Conservation (phyloP, 768 basidiomycete genomes). For the Termitomyces sp. region DNA sequence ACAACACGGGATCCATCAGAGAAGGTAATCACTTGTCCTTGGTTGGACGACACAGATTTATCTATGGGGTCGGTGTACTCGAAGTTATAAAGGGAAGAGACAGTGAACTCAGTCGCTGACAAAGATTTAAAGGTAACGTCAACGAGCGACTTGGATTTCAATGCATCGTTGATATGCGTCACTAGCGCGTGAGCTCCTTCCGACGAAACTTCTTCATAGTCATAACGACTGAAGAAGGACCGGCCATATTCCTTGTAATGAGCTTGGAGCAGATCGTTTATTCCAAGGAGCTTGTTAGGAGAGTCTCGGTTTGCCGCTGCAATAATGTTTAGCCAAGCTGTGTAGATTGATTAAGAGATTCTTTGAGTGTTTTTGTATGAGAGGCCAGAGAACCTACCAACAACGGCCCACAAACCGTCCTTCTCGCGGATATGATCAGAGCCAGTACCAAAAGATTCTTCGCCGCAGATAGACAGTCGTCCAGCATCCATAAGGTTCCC, state of each 20-base stretch:
- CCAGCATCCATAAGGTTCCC: constrained; percentile 99
- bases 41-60: constrained; percentile 85
- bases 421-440: constrained; percentile 99
- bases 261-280: constrained; percentile 83
- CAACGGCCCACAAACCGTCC: constrained; percentile 96
- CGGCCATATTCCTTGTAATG: constrained; percentile 94
- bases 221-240: constrained; percentile 98
- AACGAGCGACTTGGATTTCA: constrained; percentile 62
- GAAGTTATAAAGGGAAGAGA: constrained; percentile 79
- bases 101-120: constrained; percentile 65
- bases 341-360: not conserved
- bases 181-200: constrained; percentile 88
- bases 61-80: constrained; percentile 99
- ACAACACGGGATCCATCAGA: constrained; percentile 90
- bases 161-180: constrained; percentile 63
- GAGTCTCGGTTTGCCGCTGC: constrained; percentile 80
- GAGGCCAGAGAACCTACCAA: constrained; percentile 44
- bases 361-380: not conserved
- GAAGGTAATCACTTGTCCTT: constrained; percentile 92
- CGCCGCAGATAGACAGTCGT: constrained; percentile 94
- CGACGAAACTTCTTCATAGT: constrained; percentile 96
- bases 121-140: constrained; percentile 62
- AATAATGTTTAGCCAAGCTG: constrained; percentile 97
- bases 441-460: constrained; percentile 99
- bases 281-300: constrained; percentile 72